A percentile compares a stretch with the other conserved stretches of the same genome.
phyloP scores from a whole-genome alignment of 1,284 basidiomycete species.

The Leccinum griseonigrum region DNA sequence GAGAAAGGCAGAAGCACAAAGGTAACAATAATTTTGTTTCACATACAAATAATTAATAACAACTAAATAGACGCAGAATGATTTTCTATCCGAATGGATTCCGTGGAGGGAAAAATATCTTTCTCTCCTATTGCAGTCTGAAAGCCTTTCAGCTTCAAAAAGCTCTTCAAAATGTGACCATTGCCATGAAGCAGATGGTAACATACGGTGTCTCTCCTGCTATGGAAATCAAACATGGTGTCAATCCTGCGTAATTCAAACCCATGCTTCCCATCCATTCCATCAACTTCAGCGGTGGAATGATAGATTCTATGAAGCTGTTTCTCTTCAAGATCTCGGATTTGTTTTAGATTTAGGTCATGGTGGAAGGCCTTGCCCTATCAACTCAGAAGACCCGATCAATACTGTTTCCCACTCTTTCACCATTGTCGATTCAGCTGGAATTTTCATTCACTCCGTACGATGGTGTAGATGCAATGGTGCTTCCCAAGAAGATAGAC shows the following conservation, averaged over 20 bases:
- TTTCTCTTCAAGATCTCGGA: not conserved
- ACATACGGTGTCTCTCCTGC: not conserved
- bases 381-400: not conserved
- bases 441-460: not conserved
- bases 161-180: not conserved
- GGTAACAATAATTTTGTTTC: not conserved
- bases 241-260: not conserved
- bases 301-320: not conserved
- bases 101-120: not conserved
- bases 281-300: not conserved
- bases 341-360: not conserved
- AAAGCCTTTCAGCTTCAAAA: not conserved
- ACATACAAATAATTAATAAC: not conserved
- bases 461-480: constrained; percentile 3
- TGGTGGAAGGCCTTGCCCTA: not conserved
- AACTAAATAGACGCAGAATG: not conserved
- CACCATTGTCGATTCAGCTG: not conserved
- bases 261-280: not conserved
- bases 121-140: not conserved
- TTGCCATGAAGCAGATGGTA: not conserved
- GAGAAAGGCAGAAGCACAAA: not conserved
- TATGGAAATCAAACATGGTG: not conserved
- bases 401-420: not conserved
- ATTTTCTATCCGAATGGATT: not conserved
- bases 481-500: not conserved